These are phyloP conservation scores for Calcarisporium arbuscula DNA, from an alignment of 2,329 filamentous ascomycete species.

Conservation along the genomic window DNA sequence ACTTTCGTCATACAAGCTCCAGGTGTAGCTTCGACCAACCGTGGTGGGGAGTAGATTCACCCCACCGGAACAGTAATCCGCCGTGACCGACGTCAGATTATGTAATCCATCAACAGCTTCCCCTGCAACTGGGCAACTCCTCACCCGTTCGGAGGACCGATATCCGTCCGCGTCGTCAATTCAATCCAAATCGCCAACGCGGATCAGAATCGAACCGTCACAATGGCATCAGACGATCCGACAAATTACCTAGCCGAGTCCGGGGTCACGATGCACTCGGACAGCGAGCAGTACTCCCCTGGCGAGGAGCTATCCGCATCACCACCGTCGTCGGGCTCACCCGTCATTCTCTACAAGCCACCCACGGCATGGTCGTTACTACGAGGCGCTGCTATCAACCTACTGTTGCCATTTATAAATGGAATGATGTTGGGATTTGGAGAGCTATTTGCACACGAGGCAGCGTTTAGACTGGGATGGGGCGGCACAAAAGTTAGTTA, in stretches of 20 bases:
- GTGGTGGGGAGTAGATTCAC: conserved; percentile 8
- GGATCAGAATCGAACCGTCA: conserved; percentile 6
- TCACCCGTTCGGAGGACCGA: not conserved
- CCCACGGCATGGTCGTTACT: conserved; percentile 82
- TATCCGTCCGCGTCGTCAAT: not conserved
- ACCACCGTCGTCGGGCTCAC: conserved; percentile 56
- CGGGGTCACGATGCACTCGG: conserved; percentile 70
- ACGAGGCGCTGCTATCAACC: conserved; percentile 87
- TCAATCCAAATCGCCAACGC: no score
- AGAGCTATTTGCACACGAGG: conserved; percentile 93
- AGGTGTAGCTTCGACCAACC: not conserved
- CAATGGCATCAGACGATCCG: conserved; percentile 46
- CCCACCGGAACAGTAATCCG: conserved; percentile 24
- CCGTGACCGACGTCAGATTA: conserved; percentile 15
- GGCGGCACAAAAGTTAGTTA: conserved; percentile 76
- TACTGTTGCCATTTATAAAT: conserved; percentile 93
- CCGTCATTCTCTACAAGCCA: conserved; percentile 79
- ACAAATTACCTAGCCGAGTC: conserved; percentile 60
- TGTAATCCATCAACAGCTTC: conserved; percentile 8
- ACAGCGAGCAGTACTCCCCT: conserved; percentile 76
- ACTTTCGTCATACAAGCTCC: conserved; percentile 11
- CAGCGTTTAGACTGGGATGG: conserved; percentile 90
- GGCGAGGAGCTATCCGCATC: conserved; percentile 56
- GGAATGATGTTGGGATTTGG: conserved; percentile 98
- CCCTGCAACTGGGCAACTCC: conserved; percentile 4